A percentile compares a stretch with the other conserved stretches of the same genome.
Evolutionary conservation across 2,329 filamentous ascomycete species (phyloP).

Genomic region (Stachybotrys chartarum): DNA sequence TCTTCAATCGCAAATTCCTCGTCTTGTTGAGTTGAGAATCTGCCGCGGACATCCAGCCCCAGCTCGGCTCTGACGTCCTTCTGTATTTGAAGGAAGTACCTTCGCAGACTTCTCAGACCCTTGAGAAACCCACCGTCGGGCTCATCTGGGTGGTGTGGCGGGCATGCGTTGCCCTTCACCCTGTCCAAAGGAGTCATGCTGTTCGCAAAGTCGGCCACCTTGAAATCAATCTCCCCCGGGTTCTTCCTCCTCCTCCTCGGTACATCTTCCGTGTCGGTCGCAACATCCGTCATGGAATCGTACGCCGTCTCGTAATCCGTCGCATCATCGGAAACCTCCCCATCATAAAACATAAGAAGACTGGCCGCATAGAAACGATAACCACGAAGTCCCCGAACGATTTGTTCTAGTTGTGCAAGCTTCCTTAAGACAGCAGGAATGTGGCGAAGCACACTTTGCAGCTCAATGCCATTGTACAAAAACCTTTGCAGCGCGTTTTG

Average conservation of each 20-base stretch:
- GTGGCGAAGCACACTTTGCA: conserved; percentile 72
- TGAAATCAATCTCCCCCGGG: conserved; percentile 71
- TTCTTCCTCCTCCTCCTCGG: conserved; percentile 39
- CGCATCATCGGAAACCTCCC: conserved; percentile 52
- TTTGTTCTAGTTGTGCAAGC: conserved; percentile 72
- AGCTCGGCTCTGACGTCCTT: conserved; percentile 59
- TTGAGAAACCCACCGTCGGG: conserved; percentile 86
- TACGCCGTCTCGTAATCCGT: conserved; percentile 42
- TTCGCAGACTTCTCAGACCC: conserved; percentile 68
- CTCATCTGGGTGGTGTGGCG: conserved; percentile 71
- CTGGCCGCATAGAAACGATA: conserved; percentile 96
- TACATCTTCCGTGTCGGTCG: conserved; percentile 51
- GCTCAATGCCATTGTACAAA: conserved; percentile 81
- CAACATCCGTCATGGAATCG: conserved; percentile 51
- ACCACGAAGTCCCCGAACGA: conserved; percentile 70
- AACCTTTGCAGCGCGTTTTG: conserved; percentile 83
- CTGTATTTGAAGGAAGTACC: conserved; percentile 85
- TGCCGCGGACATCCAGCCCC: conserved; percentile 32
- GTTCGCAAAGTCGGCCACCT: conserved; percentile 98
- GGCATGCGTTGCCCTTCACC: conserved; percentile 58
- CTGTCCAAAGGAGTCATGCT: conserved; percentile 85
- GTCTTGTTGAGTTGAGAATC: conserved; percentile 12
- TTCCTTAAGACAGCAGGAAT: conserved; percentile 85
- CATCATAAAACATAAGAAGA: conserved; percentile 92
- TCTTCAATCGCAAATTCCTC: conserved; percentile 11